Percentiles rank a stretch among this genome's conserved stretches.
Evolutionary conservation across 2,329 filamentous ascomycete genomes (phyloP).

Genomic region (Aspergillus arachidicola): DNA sequence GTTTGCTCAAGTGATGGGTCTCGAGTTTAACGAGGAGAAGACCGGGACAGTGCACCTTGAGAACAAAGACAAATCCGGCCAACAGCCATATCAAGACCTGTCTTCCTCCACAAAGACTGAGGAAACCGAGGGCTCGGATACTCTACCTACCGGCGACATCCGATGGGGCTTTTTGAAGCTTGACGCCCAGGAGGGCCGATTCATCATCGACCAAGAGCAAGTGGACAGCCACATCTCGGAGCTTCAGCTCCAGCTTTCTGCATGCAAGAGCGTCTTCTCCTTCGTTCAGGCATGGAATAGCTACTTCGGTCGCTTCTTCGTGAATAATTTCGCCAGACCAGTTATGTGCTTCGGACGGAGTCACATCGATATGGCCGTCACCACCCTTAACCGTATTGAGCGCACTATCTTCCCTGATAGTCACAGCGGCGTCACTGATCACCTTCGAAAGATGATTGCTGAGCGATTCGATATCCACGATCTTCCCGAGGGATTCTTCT

Average conservation of each 20-base stretch:
- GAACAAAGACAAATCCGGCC: conserved; percentile 16
- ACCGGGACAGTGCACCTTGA: conserved; percentile 55
- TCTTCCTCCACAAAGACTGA: conserved; percentile 5
- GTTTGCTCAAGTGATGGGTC: conserved; percentile 59
- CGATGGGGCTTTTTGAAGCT: conserved; percentile 64
- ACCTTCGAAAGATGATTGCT: conserved; percentile 56
- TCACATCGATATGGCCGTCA: conserved; percentile 59
- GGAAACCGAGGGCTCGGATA: not conserved
- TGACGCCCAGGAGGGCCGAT: conserved; percentile 55
- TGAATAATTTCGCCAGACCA: conserved; percentile 59
- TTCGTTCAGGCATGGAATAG: conserved; percentile 65
- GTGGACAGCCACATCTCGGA: conserved; percentile 64
- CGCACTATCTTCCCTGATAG: conserved; percentile 51
- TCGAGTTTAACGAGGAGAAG: conserved; percentile 61
- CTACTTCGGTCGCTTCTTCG: conserved; percentile 60
- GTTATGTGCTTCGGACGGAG: conserved; percentile 57
- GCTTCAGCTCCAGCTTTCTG: conserved; percentile 59
- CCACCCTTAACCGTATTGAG: conserved; percentile 57
- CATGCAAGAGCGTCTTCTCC: conserved; percentile 58
- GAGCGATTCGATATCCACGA: conserved; percentile 54
- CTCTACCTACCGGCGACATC: conserved; percentile 57
- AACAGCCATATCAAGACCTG: conserved; percentile 1
- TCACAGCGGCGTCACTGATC: conserved; percentile 53
- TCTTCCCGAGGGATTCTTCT: conserved; percentile 56
- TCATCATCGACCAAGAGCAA: conserved; percentile 61